phyloP scores from a whole-genome alignment of 1,139 yeast genomes.

The Geotrichum histeridarum region DNA sequence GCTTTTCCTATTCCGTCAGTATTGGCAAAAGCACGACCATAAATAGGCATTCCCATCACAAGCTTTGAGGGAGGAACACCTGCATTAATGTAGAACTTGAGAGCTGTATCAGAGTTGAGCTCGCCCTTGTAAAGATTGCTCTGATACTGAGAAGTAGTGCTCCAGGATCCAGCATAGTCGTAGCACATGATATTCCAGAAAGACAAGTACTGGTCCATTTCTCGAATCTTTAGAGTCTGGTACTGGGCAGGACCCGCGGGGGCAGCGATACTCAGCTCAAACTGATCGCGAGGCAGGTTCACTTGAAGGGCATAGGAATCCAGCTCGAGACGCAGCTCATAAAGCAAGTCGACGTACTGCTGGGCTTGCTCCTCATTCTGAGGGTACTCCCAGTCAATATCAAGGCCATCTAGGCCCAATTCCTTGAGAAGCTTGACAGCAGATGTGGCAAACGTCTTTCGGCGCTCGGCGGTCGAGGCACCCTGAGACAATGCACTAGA shows the following conservation, averaged over 20 bases:
- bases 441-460: slow-evolving; percentile 49
- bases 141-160: slow-evolving; percentile 56
- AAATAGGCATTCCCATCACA: slow-evolving; percentile 83
- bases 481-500: slow-evolving; percentile 49
- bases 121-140: slow-evolving; percentile 59
- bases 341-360: slow-evolving; percentile 45
- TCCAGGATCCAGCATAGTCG: slow-evolving; percentile 82
- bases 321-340: slow-evolving; percentile 42
- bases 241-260: slow-evolving; percentile 59
- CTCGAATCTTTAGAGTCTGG: slow-evolving; percentile 41
- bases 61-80: slow-evolving; percentile 52
- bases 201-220: slow-evolving; percentile 54
- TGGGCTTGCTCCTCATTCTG: slow-evolving; percentile 44
- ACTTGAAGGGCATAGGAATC: slow-evolving; percentile 37
- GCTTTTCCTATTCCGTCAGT: slow-evolving; percentile 41
- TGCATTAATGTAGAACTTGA: slow-evolving; percentile 41
- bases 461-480: slow-evolving; percentile 38
- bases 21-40: slow-evolving; percentile 68
- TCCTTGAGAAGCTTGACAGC: slow-evolving; percentile 46
- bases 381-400: slow-evolving; percentile 95
- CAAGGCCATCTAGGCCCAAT: slow-evolving; percentile 82
- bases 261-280: slow-evolving; percentile 63
- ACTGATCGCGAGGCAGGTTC: slow-evolving; percentile 34
- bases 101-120: slow-evolving; percentile 48
- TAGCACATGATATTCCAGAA: slow-evolving; percentile 90